Evolutionary conservation across 2,329 filamentous ascomycete genomes (phyloP).

Genomic region (Gnomoniopsis sp.): DNA sequence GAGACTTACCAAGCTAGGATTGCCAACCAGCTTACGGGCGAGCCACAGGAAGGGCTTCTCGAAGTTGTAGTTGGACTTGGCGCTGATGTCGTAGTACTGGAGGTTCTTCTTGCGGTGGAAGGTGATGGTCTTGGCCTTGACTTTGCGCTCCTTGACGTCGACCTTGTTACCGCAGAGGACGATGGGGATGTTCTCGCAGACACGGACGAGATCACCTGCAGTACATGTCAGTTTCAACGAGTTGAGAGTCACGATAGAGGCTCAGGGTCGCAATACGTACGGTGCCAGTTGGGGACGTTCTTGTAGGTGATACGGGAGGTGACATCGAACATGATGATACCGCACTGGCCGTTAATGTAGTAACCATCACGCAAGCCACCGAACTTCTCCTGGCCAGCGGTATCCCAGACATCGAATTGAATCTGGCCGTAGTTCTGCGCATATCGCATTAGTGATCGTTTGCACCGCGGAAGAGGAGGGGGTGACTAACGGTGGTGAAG

Average conservation of each 20-base stretch:
- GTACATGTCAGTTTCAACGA: slow-evolving; percentile 16
- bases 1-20: slow-evolving; percentile 70
- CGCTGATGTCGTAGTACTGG: slow-evolving; percentile 99
- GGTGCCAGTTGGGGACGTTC: slow-evolving; percentile 99
- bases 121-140: slow-evolving; percentile 99
- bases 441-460: slow-evolving; percentile 15
- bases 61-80: slow-evolving; percentile 99
- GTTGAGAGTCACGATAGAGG: background rate
- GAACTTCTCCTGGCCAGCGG: slow-evolving; percentile 98
- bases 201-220: slow-evolving; percentile 91
- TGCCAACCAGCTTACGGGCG: slow-evolving; percentile 95
- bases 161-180: slow-evolving; percentile 99
- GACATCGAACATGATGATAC: slow-evolving; percentile 99
- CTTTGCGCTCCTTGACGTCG: slow-evolving; percentile 99
- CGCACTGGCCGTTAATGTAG: slow-evolving; percentile 99
- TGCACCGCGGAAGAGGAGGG: slow-evolving; percentile 19
- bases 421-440: slow-evolving; percentile 86
- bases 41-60: slow-evolving; percentile 99
- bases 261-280: slow-evolving; percentile 55
- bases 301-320: slow-evolving; percentile 99
- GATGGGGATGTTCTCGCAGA: slow-evolving; percentile 99
- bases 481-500: slow-evolving; percentile 85
- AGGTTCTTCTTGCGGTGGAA: slow-evolving; percentile 99
- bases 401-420: slow-evolving; percentile 99
- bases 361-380: slow-evolving; percentile 98